Evolutionary conservation across 108 stramenopile species (phyloP), one percentile per base, ranked within the genome.

Genomic region (Fistulifera solaris): DNA sequence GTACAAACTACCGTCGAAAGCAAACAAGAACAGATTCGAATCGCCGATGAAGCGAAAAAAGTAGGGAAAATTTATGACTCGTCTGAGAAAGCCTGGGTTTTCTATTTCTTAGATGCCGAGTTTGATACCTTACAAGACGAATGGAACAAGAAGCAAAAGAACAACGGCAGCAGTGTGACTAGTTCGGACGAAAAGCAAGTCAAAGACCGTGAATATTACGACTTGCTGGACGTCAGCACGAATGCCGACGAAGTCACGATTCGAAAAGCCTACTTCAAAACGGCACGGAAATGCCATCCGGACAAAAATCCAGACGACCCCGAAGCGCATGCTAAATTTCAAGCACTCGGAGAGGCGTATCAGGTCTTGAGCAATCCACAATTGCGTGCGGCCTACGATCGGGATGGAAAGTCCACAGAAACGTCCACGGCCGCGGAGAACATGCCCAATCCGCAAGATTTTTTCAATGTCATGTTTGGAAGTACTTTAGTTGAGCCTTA

Each of bases 381-480:
- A 66, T 66, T 68, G 13, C 73, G 95, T 46, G 85, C 85, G 19
- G 60, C 62, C 18, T 96, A 96, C 63, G 95, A 96, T 55, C 70
- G 78, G 52, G 71, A 89, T 72, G 94, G 91, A 40, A 70, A 61
- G 27, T 62, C 70, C 11, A 73, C 83, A 10, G 71, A 70, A n/a
- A 68, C 66, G 16, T 51, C 52, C 16, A 53, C 51, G 17, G 71
- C 62, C 25, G 74, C 73, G 49, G 81, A 75, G 38, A 61, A 76
- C 10, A 78, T 85, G 59, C 54, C 65, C 44, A 73, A 94, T 77
- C 83, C 93, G 8, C 66, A 75, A 31, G 73, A 85, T 6, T 88
- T 94, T 59, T 94, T 94, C 61, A 70, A 78, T 14, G 85, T 91
- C 45, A 88, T 94, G 87, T 91, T 91, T 72, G 89, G 93, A 25